These are phyloP conservation scores for Stachybotrys chlorohalonatus DNA, from an alignment of 2,329 filamentous ascomycete species.

Conservation along the genomic window DNA sequence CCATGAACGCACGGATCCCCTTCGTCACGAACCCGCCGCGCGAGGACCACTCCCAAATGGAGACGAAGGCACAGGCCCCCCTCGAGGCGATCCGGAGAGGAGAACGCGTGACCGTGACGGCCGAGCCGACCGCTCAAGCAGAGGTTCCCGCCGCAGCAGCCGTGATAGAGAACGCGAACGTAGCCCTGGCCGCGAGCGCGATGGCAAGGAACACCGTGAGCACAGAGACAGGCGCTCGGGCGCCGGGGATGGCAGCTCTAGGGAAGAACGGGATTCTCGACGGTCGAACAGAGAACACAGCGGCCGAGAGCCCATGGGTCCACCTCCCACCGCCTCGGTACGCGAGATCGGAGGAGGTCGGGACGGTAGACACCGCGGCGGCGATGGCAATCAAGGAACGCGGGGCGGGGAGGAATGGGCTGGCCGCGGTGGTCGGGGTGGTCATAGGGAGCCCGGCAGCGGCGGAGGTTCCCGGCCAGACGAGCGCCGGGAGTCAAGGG, in stretches of 20 bases:
- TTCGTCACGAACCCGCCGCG: constrained; percentile 27
- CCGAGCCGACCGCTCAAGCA: constrained; percentile 27
- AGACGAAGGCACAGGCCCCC: constrained; percentile 14
- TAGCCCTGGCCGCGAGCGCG: constrained; percentile 35
- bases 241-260: constrained; percentile 15
- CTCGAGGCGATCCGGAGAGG: constrained; percentile 29
- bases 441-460: constrained; percentile 14
- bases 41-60: constrained; percentile 19
- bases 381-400: constrained; percentile 9
- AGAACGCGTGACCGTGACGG: constrained; percentile 33
- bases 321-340: constrained; percentile 15
- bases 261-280: constrained; percentile 25
- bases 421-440: constrained; percentile 23
- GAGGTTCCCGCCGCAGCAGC: constrained; percentile 38
- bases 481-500: constrained; percentile 21
- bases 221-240: constrained; percentile 33
- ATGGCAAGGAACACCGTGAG: constrained; percentile 34
- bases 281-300: constrained; percentile 16
- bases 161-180: constrained; percentile 42
- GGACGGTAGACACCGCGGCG: constrained; percentile 22
- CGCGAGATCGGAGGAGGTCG: constrained; percentile 21
- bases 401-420: constrained; percentile 24
- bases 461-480: constrained; percentile 17
- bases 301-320: constrained; percentile 19
- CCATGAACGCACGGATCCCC: constrained; percentile 38